A percentile compares a stretch with the other conserved stretches of the same genome.
These are phyloP conservation scores for Aegilops speltoides DNA, from an alignment of 176 grass and related monocot genomes.

Conservation along the genomic window DNA sequence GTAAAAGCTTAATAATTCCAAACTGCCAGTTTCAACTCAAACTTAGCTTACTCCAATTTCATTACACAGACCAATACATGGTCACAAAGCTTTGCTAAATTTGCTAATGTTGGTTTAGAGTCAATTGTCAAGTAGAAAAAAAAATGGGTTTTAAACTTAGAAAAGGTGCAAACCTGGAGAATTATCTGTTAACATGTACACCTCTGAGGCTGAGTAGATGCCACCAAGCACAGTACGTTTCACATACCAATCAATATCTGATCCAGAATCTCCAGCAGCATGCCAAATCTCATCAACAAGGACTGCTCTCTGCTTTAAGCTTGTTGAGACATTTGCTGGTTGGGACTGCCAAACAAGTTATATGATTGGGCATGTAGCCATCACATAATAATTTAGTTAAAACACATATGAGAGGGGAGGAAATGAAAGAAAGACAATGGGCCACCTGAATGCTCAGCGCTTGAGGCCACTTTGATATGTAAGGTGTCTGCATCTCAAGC, in stretches of 20 bases:
- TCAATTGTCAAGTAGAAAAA: not conserved
- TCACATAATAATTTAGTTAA: slow-evolving; percentile 1
- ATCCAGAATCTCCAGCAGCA: slow-evolving; percentile 76
- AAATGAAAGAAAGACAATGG: slow-evolving; percentile 11
- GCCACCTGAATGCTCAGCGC: slow-evolving; percentile 90
- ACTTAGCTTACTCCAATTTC: not conserved
- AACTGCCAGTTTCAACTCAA: not conserved
- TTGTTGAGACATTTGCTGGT: slow-evolving; percentile 80
- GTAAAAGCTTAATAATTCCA: not conserved
- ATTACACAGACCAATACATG: slow-evolving; percentile 7
- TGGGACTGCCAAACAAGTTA: slow-evolving; percentile 60
- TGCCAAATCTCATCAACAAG: slow-evolving; percentile 98
- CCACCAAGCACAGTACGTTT: slow-evolving; percentile 89
- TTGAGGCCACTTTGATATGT: slow-evolving; percentile 96
- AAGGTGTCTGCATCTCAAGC: slow-evolving; percentile 88
- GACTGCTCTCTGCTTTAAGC: slow-evolving; percentile 87
- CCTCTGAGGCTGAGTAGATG: slow-evolving; percentile 97
- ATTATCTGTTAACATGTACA: slow-evolving; percentile 96
- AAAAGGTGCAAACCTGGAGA: slow-evolving; percentile 65
- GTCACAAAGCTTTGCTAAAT: not conserved
- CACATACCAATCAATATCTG: slow-evolving; percentile 95
- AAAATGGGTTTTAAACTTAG: not conserved
- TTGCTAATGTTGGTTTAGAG: not conserved
- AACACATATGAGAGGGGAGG: not conserved
- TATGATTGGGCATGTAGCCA: not conserved